These are phyloP conservation scores for Hemisphaericaspora xylanilytica DNA, from an alignment of 1,139 yeast species.

Conservation along the genomic window DNA sequence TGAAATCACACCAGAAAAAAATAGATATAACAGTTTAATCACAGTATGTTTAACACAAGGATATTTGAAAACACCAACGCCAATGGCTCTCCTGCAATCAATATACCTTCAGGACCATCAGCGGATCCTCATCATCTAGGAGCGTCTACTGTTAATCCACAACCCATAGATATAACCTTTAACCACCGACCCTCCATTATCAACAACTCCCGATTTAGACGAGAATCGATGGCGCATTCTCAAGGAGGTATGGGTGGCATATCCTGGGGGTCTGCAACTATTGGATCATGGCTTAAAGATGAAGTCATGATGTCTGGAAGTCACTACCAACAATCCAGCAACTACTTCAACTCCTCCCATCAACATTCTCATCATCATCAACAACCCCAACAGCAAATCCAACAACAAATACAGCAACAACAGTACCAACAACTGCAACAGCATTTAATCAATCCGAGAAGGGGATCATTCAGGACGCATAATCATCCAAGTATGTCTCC, in stretches of 20 bases:
- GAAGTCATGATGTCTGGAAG: constrained; percentile 65
- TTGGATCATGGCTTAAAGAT: constrained; percentile 94
- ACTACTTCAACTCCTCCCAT: constrained; percentile 10
- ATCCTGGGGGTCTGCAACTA: constrained; percentile 95
- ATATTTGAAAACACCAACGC: constrained; percentile 27
- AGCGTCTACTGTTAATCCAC: constrained; percentile 23
- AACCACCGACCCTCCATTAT: constrained; percentile 45
- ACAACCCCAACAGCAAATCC: constrained; percentile 19
- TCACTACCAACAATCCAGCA: constrained; percentile 3
- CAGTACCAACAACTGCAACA: constrained; percentile 18
- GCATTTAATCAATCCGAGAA: constrained; percentile 41
- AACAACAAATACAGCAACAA: constrained; percentile 19
- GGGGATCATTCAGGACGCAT: constrained; percentile 37
- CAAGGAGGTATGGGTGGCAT: constrained; percentile 99
- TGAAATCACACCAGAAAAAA: background rate
- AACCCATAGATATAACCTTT: constrained; percentile 49
- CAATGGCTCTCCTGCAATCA: constrained; percentile 18
- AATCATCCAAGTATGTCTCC: constrained; percentile 46
- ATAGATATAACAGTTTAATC: background rate
- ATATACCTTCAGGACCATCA: constrained; percentile 17
- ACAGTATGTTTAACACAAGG: constrained; percentile 32
- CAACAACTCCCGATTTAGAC: constrained; percentile 47
- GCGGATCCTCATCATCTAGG: constrained; percentile 9
- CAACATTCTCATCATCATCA: constrained; percentile 6
- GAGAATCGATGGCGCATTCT: constrained; percentile 92